phyloP scores from a whole-genome alignment of 148 eudicot genomes.

The Camellia japonica region DNA sequence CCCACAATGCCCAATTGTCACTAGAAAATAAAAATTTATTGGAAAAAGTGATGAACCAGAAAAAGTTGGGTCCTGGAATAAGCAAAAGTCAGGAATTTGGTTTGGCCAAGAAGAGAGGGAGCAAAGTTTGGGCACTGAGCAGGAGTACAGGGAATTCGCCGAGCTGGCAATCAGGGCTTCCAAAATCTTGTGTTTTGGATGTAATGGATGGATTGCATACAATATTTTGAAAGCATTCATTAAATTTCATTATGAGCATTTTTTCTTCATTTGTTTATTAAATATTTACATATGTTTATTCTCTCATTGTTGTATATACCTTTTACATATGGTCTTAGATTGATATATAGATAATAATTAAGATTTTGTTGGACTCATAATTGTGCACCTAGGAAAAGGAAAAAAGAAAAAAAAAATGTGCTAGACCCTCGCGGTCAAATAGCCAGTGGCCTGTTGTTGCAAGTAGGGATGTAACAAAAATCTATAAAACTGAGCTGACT shows the following conservation, averaged over 20 bases:
- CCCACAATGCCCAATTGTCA: conserved; percentile 35
- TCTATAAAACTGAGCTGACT: too few relatives aligned
- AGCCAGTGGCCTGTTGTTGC: too few relatives aligned
- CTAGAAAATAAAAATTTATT: conserved; percentile 62
- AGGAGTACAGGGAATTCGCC: conserved; percentile 79
- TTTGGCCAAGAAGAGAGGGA: conserved; percentile 26
- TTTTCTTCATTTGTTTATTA: conserved; percentile 1
- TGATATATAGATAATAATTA: neutral
- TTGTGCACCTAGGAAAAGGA: too few relatives aligned
- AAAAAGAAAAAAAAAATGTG: too few relatives aligned
- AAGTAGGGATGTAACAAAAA: too few relatives aligned
- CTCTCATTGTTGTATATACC: neutral
- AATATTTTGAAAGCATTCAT: conserved; percentile 28
- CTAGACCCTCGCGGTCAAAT: too few relatives aligned
- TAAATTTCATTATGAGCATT: neutral
- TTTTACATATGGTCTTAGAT: neutral
- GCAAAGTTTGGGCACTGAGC: conserved; percentile 48
- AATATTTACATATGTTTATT: conserved; percentile 5
- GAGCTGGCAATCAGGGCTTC: conserved; percentile 22
- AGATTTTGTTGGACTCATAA: neutral
- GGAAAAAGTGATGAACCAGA: conserved; percentile 47
- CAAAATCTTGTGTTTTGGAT: conserved; percentile 48
- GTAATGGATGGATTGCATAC: conserved; percentile 52
- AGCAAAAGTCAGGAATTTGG: conserved; percentile 89
- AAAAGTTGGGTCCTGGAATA: conserved; percentile 43